Base-by-base conservation (phyloP, 805 yeast genomes). In the Starmerella geochares region DNA sequence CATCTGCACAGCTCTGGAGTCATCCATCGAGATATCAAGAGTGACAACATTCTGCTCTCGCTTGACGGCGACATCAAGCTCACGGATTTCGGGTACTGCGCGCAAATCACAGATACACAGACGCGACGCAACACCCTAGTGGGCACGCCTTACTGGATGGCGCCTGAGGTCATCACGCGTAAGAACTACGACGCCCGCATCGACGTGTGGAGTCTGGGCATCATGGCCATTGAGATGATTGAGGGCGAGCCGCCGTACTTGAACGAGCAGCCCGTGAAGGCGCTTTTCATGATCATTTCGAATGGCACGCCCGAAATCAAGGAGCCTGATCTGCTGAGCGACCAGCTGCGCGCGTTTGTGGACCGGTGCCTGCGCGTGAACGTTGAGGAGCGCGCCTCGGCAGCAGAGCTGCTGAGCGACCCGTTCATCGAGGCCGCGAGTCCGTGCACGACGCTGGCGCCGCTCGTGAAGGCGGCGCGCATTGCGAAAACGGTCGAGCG, bases 61-160 rank as follows among this genome's bases (percentile, higher is more conserved):
- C 71, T 84, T 67, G 76, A 76, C 37, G 98, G 98, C 36, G 82
- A 86, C 57, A 86, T 92, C 62, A 92, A 92, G 67, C 73, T 92
- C 64, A 92, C 98, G 0, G 98, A 92, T 68, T 86, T 86, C 65
- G 95, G 95, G 0, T 92, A 90, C 70, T 92, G 98, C 69, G 99
- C 98, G 0, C 94, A 88, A 66, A 74, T 84, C 53, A 84, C 83
- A 32, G 94, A 83, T 56, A 76, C 77, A 48, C 83, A 84, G 56
- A 71, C 83, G 49, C 88, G 90, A 66, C 79, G 99, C 65, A 87
- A 95, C 3, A 92, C 99, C 4, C 86, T 92, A 95, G 98, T 92
- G 16, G 99, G 99, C 14, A 92, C 99, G 0, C 98, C 99, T 13
- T 92, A 92, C 65, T 92, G 99, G 99, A 92, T 92, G 99, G 99